These are phyloP conservation scores for Podospora pseudopauciseta DNA, from an alignment of 495 filamentous ascomycete species.

Conservation along the genomic window DNA sequence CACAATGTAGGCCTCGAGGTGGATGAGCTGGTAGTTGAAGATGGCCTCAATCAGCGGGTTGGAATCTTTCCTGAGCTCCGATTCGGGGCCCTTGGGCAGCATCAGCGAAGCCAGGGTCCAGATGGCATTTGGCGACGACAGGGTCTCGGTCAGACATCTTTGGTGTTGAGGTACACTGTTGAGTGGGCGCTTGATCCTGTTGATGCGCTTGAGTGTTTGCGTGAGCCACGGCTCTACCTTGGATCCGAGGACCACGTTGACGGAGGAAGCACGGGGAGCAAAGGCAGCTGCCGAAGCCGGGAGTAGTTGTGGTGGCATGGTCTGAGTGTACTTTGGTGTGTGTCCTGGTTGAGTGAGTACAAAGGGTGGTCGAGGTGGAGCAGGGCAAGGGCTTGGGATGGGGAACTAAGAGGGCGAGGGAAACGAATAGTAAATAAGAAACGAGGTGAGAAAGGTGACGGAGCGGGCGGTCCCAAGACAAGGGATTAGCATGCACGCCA, in stretches of 20 bases:
- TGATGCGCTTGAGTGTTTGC: constrained; percentile 92
- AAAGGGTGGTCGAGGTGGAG: constrained; percentile 20
- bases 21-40: constrained; percentile 90
- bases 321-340: constrained; percentile 32
- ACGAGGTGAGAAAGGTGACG: constrained; percentile 46
- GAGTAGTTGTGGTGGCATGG: constrained; percentile 88
- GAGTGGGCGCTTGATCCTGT: constrained; percentile 93
- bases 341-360: constrained; percentile 24
- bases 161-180: constrained; percentile 98
- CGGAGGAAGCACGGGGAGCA: constrained; percentile 83
- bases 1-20: constrained; percentile 96
- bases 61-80: constrained; percentile 77
- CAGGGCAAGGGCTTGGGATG: constrained; percentile 38
- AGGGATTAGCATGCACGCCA: constrained; percentile 58
- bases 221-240: constrained; percentile 99
- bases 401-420: constrained; percentile 40
- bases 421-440: constrained; percentile 55
- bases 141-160: constrained; percentile 92
- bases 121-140: constrained; percentile 87
- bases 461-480: constrained; percentile 54
- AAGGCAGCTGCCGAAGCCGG: constrained; percentile 96
- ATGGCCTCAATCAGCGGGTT: constrained; percentile 88
- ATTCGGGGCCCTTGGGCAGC: constrained; percentile 84
- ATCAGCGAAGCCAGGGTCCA: constrained; percentile 95
- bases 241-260: constrained; percentile 88